These are phyloP conservation scores for Ceratocystis diversiconidia DNA, from an alignment of 2,329 filamentous ascomycete genomes.

Conservation along the genomic window DNA sequence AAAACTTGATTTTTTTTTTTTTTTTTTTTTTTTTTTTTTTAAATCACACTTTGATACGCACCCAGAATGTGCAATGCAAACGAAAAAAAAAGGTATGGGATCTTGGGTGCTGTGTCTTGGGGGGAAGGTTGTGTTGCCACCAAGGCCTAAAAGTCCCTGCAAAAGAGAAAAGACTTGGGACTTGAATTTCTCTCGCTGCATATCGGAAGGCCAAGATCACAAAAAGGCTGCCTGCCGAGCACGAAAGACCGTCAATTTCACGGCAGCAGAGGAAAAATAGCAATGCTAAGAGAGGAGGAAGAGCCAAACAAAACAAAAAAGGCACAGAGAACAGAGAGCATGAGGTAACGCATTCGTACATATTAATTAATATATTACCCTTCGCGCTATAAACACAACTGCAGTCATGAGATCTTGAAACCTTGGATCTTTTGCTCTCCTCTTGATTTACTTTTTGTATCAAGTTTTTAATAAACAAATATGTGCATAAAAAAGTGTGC, in stretches of 20 bases:
- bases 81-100: neutral
- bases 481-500: neutral
- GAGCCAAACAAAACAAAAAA: neutral
- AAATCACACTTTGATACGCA: neutral
- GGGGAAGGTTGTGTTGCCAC: neutral
- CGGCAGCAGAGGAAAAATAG: neutral
- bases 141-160: conserved; percentile 1
- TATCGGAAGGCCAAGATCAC: neutral
- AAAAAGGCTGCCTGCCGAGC: neutral
- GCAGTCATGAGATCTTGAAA: neutral
- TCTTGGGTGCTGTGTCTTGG: neutral
- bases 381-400: neutral
- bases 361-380: neutral
- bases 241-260: neutral
- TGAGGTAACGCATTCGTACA: neutral
- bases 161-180: neutral
- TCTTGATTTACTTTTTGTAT: neutral
- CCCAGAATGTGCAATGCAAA: neutral
- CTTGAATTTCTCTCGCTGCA: neutral
- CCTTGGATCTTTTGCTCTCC: neutral
- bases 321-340: neutral
- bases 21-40: too few relatives aligned
- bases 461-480: neutral
- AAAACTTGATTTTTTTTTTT: too few relatives aligned
- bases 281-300: too few relatives aligned